Conservation (phyloP, 176 grass and related monocot genomes). For the Thalia dealbata region DNA sequence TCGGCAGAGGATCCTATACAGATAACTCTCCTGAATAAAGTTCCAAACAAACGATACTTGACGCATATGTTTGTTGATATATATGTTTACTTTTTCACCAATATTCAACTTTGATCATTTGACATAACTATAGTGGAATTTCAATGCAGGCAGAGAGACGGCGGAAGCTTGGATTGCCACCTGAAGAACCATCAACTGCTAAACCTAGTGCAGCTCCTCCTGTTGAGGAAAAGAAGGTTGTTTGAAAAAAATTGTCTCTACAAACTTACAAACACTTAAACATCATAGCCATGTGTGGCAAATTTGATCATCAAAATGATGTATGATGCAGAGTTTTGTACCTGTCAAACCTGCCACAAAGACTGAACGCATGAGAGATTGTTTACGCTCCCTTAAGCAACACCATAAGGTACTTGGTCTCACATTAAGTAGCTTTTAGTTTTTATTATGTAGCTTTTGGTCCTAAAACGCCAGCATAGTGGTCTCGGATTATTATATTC, state of each 20-base stretch:
- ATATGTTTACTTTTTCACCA: neutral
- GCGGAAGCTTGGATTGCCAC: constrained; percentile 88
- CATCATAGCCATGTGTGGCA: constrained; percentile 2
- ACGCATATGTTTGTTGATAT: neutral
- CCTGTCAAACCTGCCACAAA: constrained; percentile 87
- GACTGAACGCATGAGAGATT: constrained; percentile 85
- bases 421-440: neutral
- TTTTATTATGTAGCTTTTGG: no score
- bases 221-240: constrained; percentile 89
- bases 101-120: neutral
- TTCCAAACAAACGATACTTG: neutral
- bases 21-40: neutral
- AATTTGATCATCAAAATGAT: constrained; percentile 1
- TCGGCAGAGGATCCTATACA: no score
- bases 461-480: constrained; percentile 38
- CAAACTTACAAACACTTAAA: constrained; percentile 10
- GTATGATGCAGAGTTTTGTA: constrained; percentile 47
- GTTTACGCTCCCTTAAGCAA: constrained; percentile 78
- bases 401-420: constrained; percentile 52
- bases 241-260: neutral
- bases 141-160: constrained; percentile 79
- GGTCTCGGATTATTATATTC: neutral
- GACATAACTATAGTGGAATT: constrained; percentile 4
- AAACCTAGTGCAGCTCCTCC: constrained; percentile 53
- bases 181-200: constrained; percentile 61